A percentile compares a stretch with the other conserved stretches of the same genome.
phyloP scores from a whole-genome alignment of 1,284 basidiomycete genomes.

The Trichosporon ovoides region DNA sequence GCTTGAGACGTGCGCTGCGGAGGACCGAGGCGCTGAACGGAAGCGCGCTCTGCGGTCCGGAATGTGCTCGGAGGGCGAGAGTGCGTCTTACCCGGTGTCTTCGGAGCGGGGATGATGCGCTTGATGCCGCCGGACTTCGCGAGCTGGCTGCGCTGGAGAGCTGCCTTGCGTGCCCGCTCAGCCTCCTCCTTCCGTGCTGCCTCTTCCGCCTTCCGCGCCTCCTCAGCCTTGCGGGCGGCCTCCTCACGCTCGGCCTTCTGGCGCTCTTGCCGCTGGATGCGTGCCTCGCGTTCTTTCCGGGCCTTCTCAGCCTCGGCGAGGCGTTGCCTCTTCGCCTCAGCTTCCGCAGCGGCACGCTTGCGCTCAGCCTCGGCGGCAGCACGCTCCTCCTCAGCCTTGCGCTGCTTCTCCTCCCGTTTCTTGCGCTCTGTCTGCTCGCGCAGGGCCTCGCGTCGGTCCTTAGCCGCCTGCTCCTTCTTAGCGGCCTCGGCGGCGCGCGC shows the following conservation, averaged over 20 bases:
- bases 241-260: slow-evolving; percentile 43
- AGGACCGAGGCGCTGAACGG: slow-evolving; percentile 35
- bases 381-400: slow-evolving; percentile 73
- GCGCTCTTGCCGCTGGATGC: slow-evolving; percentile 24
- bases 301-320: slow-evolving; percentile 40
- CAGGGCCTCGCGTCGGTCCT: slow-evolving; percentile 67
- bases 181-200: slow-evolving; percentile 32
- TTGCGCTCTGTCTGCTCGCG: slow-evolving; percentile 73
- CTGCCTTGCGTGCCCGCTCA: slow-evolving; percentile 49
- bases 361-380: slow-evolving; percentile 53
- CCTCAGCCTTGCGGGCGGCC: slow-evolving; percentile 30
- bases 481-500: slow-evolving; percentile 74
- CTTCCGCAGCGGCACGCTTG: slow-evolving; percentile 50
- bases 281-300: slow-evolving; percentile 36
- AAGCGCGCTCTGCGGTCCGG: no score
- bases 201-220: slow-evolving; percentile 35
- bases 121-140: slow-evolving; percentile 17
- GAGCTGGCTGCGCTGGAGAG: slow-evolving; percentile 15
- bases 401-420: slow-evolving; percentile 62
- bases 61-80: slow-evolving; percentile 31
- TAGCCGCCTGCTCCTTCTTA: slow-evolving; percentile 90
- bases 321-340: slow-evolving; percentile 60
- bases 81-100: slow-evolving; percentile 13
- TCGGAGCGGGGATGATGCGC: slow-evolving; percentile 9
- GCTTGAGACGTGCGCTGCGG: slow-evolving; percentile 30